phyloP scores from a whole-genome alignment of 495 filamentous ascomycete species.

The Trichoderma orchidacearum region DNA sequence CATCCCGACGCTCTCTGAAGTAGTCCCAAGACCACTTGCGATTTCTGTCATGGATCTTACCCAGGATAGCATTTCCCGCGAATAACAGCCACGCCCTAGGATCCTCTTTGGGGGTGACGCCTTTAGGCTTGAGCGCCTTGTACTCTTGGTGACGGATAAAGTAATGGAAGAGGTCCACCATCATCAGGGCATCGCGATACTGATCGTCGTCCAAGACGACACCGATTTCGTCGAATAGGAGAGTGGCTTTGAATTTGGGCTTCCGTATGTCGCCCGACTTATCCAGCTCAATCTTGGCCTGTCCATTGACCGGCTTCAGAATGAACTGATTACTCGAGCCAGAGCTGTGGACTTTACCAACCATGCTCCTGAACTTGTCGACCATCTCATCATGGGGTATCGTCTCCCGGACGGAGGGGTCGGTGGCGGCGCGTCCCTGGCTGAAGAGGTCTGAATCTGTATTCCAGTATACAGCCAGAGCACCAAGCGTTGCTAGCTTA shows the following conservation, averaged over 20 bases:
- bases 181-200: constrained; percentile 93
- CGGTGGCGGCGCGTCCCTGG: constrained; percentile 56
- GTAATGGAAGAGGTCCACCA: constrained; percentile 95
- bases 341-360: constrained; percentile 49
- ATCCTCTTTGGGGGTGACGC: constrained; percentile 69
- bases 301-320: constrained; percentile 83
- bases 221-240: constrained; percentile 91
- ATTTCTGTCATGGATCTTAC: constrained; percentile 89
- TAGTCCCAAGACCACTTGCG: constrained; percentile 87
- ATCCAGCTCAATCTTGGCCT: constrained; percentile 82
- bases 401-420: constrained; percentile 26
- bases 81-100: constrained; percentile 86
- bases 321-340: constrained; percentile 71
- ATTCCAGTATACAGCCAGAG: constrained; percentile 93
- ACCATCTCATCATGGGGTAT: constrained; percentile 58
- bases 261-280: constrained; percentile 71
- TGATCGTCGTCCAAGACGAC: constrained; percentile 92
- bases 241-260: constrained; percentile 77
- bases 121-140: constrained; percentile 82
- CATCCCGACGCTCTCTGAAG: constrained; percentile 81
- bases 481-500: constrained; percentile 78
- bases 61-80: constrained; percentile 74
- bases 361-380: constrained; percentile 57
- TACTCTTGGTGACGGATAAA: constrained; percentile 97
- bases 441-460: constrained; percentile 78